Conservation (phyloP, 2,329 filamentous ascomycete genomes). For the Cryphonectria parasitica region DNA sequence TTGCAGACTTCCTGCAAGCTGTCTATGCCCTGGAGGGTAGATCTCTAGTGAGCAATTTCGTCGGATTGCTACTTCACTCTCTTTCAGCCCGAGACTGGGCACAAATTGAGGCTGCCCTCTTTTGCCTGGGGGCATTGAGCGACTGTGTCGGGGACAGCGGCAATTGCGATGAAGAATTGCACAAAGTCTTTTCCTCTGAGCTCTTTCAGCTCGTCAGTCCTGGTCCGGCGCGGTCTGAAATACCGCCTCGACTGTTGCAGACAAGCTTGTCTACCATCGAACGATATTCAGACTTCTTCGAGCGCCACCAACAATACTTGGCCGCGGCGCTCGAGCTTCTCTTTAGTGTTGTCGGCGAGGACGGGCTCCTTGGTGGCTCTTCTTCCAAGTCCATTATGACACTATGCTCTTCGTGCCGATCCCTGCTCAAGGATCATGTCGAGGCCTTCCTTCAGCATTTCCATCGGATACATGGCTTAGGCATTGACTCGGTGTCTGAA, state of each 20-base stretch:
- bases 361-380: slow-evolving; percentile 63
- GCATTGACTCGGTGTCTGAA: slow-evolving; percentile 65
- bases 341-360: slow-evolving; percentile 66
- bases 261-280: slow-evolving; percentile 73
- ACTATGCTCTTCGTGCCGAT: slow-evolving; percentile 76
- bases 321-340: slow-evolving; percentile 74
- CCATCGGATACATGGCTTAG: slow-evolving; percentile 57
- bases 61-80: slow-evolving; percentile 56
- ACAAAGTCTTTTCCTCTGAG: slow-evolving; percentile 63
- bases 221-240: slow-evolving; percentile 45
- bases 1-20: slow-evolving; percentile 76
- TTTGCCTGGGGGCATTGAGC: slow-evolving; percentile 68
- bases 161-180: slow-evolving; percentile 62
- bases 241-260: slow-evolving; percentile 67
- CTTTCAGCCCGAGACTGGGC: slow-evolving; percentile 56
- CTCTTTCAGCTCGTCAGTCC: slow-evolving; percentile 60
- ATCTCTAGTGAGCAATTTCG: slow-evolving; percentile 60
- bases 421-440: slow-evolving; percentile 68
- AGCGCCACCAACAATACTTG: slow-evolving; percentile 68
- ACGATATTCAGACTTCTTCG: slow-evolving; percentile 76
- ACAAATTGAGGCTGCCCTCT: slow-evolving; percentile 63
- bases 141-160: slow-evolving; percentile 65
- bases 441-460: slow-evolving; percentile 70
- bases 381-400: slow-evolving; percentile 76
- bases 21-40: slow-evolving; percentile 66